phyloP scores from a whole-genome alignment of 352 stramenopile species.

The Pilasporangium apinafurcum region DNA sequence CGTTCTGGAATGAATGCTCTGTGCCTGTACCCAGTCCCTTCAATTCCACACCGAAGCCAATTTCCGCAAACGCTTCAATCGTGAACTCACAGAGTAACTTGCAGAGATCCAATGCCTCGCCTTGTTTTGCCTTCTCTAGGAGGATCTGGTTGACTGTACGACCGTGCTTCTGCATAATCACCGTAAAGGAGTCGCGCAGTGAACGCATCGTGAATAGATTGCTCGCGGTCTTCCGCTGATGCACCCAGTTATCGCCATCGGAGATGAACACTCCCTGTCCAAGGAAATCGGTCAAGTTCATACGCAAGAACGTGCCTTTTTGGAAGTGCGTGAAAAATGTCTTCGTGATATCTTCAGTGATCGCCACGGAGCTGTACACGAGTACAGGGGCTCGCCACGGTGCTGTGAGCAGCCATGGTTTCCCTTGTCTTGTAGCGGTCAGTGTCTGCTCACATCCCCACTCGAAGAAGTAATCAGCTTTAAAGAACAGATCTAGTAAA shows the following conservation, averaged over 20 bases:
- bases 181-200: conserved; percentile 20
- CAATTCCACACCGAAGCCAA: conserved; percentile 59
- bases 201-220: conserved; percentile 21
- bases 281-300: conserved; percentile 36
- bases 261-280: conserved; percentile 47
- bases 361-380: conserved; percentile 8
- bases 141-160: neutral
- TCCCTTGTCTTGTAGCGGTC: conserved; percentile 8
- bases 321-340: conserved; percentile 62
- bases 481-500: conserved; percentile 24
- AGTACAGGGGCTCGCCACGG: conserved; percentile 14
- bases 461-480: conserved; percentile 20
- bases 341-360: conserved; percentile 44
- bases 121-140: neutral
- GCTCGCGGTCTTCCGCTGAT: conserved; percentile 29
- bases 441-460: conserved; percentile 28
- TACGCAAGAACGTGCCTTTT: conserved; percentile 36
- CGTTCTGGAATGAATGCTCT: conserved; percentile 37
- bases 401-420: conserved; percentile 20
- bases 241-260: conserved; percentile 24
- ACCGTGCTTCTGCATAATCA: neutral
- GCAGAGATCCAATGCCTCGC: conserved; percentile 24
- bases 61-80: conserved; percentile 58
- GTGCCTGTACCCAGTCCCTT: conserved; percentile 26
- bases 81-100: conserved; percentile 46